A percentile compares a stretch with the other conserved stretches of the same genome.
phyloP scores from a whole-genome alignment of 2,329 filamentous ascomycete genomes.

The Fusarium drepaniforme region DNA sequence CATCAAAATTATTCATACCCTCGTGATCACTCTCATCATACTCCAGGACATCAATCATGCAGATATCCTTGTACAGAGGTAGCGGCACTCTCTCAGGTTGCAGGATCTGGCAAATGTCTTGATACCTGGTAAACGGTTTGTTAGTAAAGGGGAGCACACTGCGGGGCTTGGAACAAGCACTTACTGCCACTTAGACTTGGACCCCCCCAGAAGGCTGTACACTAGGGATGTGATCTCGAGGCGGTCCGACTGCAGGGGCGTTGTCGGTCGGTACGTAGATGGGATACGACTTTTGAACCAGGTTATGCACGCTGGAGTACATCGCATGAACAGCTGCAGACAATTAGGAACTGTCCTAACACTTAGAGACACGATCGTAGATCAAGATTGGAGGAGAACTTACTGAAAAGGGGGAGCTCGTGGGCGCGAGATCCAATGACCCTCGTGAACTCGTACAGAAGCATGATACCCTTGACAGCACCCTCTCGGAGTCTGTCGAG shows the following conservation, averaged over 20 bases:
- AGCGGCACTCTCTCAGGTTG: not conserved
- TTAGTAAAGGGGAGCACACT: conserved; percentile 6
- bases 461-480: conserved; percentile 15
- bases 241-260: conserved; percentile 12
- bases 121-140: conserved; percentile 6
- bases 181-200: conserved; percentile 23
- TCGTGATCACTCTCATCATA: conserved; percentile 19
- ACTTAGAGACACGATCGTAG: not conserved
- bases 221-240: conserved; percentile 27
- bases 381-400: not conserved
- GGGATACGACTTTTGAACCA: conserved; percentile 6
- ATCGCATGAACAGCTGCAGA: conserved; percentile 19
- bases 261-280: conserved; percentile 16
- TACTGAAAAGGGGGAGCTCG: conserved; percentile 30
- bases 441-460: conserved; percentile 17
- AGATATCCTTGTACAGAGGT: not conserved
- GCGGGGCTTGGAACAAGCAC: not conserved
- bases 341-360: conserved; percentile 10
- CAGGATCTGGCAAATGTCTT: conserved; percentile 13
- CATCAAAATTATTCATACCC: not conserved
- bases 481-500: conserved; percentile 21
- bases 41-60: conserved; percentile 23
- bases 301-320: conserved; percentile 6
- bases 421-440: conserved; percentile 25
- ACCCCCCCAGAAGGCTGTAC: conserved; percentile 20